phyloP scores from a whole-genome alignment of 805 yeast species.

The Yarrowia sp. region DNA sequence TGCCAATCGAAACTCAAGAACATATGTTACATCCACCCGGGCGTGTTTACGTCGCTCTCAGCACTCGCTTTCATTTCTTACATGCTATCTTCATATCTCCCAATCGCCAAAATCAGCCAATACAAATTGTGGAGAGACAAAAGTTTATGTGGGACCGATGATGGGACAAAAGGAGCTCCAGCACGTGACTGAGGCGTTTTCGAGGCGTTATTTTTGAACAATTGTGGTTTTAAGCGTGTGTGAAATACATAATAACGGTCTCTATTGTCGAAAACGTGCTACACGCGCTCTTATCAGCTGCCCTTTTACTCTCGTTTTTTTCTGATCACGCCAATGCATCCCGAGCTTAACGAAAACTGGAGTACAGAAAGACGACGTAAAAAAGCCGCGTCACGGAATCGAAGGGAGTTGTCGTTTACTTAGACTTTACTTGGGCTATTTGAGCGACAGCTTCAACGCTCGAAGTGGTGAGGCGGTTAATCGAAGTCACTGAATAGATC shows the following conservation, averaged over 20 bases:
- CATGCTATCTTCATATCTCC: conserved; percentile 17
- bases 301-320: not conserved
- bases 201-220: not conserved
- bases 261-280: too few species aligned
- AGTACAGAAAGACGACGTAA: not conserved
- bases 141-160: not conserved
- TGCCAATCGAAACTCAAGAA: not conserved
- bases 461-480: too few species aligned
- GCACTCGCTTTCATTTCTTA: not conserved
- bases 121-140: conserved; percentile 8
- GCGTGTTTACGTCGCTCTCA: not conserved
- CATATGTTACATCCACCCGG: conserved; percentile 5
- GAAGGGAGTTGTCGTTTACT: not conserved
- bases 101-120: conserved; percentile 14
- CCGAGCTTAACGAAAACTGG: not conserved
- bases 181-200: too few species aligned
- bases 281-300: not conserved
- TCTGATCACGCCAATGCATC: not conserved
- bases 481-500: too few species aligned
- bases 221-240: too few species aligned
- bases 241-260: not conserved
- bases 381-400: not conserved
- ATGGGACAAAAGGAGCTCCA: not conserved
- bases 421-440: not conserved
- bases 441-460: too few species aligned